Conservation (phyloP, 345 rosid species). For the Garcia nutans region DNA sequence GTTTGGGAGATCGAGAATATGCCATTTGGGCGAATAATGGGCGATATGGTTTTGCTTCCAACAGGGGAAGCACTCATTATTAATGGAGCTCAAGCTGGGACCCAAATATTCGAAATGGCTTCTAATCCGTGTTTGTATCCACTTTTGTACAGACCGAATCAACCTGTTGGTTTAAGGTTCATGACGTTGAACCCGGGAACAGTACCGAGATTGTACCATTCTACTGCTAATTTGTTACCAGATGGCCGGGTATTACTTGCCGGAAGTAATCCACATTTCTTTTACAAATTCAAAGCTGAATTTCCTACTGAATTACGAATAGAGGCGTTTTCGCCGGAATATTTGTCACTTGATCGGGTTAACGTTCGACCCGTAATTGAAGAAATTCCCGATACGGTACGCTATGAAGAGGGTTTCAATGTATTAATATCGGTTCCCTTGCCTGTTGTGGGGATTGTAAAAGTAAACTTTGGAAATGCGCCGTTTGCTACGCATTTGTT, state of each 20-base stretch:
- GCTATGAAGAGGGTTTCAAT: slow-evolving; percentile 29
- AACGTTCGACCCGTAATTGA: slow-evolving; percentile 61
- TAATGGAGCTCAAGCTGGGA: slow-evolving; percentile 85
- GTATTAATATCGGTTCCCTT: slow-evolving; percentile 53
- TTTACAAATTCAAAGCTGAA: slow-evolving; percentile 56
- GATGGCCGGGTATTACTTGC: slow-evolving; percentile 79
- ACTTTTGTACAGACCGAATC: slow-evolving; percentile 58
- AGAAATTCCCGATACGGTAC: slow-evolving; percentile 21
- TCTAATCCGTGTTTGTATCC: slow-evolving; percentile 65
- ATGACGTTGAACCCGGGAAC: slow-evolving; percentile 66
- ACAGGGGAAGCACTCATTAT: slow-evolving; percentile 68
- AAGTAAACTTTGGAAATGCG: slow-evolving; percentile 36
- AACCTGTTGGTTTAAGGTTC: slow-evolving; percentile 33
- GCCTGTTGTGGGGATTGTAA: slow-evolving; percentile 70
- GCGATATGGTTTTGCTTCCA: slow-evolving; percentile 88
- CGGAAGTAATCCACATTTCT: slow-evolving; percentile 85
- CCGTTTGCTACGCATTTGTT: slow-evolving; percentile 89
- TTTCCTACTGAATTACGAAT: slow-evolving; percentile 79
- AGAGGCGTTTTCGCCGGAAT: slow-evolving; percentile 89
- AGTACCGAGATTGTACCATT: slow-evolving; percentile 82
- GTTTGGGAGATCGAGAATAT: slow-evolving; percentile 63
- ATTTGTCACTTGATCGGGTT: slow-evolving; percentile 69
- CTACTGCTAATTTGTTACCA: slow-evolving; percentile 82
- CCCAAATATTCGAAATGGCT: slow-evolving; percentile 31
- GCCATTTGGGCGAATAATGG: slow-evolving; percentile 89